Evolutionary conservation across 1,139 yeast species (phyloP), one percentile per base, ranked within the genome.

Genomic region (Nakaseomyces nivariensis): DNA sequence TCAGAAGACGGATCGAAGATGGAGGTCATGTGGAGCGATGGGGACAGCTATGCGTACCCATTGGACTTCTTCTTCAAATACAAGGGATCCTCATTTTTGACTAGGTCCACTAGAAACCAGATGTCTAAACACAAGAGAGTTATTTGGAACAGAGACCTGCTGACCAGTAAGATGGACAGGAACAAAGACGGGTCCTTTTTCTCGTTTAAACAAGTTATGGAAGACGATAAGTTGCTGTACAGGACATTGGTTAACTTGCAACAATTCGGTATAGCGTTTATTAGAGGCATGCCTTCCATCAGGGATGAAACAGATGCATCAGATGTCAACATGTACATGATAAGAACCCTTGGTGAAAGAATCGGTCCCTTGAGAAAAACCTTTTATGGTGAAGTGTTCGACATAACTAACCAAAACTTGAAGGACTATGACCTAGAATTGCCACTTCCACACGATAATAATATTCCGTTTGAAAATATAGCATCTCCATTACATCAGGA

Each of bases 401-500:
- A 85, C 60, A 92, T 85, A 5, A 75, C 73, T 50, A 78, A 79
- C 40, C 75, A 74, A 9, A 75, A 78, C 29, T 27, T 44, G 27
- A 40, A 46, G 24, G 40, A 27, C 13, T 34, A 31, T 22, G 46
- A 43, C 26, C 17, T 32, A 17, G 44, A 41, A 10, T 13, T 41
- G 8, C 34, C 24, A 4, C 46, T 31, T 9, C 67, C 75, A 31
- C 85, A 92, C n/a, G 79, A 57, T 27, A 52, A 76, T 50, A 85
- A 86, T 56, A 82, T 85, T 47, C 94, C 94, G 1, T 80, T 84
- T 59, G 83, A 94, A 3, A 73, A 75, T 47, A 75, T 75, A 1
- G 79, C 79, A 55, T 72, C 86, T 49, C 92, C 92, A 4, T 71
- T 86, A 51, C 95, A 86, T 60, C 85, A 84, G 87, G 95, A 86